These are phyloP conservation scores for Ogataea methanolica DNA, from an alignment of 805 yeast species.

Conservation along the genomic window DNA sequence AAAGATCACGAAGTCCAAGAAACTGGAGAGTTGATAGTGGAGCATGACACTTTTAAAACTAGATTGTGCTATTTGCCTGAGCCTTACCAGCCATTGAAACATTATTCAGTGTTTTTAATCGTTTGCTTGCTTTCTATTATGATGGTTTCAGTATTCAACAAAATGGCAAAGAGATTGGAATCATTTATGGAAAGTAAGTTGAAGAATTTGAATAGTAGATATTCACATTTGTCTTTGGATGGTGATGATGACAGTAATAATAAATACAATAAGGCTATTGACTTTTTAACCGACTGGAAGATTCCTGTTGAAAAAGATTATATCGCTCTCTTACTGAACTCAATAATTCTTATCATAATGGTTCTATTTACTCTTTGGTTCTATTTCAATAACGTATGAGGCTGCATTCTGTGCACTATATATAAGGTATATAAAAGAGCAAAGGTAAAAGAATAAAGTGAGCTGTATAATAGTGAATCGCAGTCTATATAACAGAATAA, in stretches of 20 bases:
- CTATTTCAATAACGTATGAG: constrained; percentile 17
- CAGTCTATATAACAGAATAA: no score
- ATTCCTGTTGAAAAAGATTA: constrained; percentile 10
- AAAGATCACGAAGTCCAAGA: constrained; percentile 9
- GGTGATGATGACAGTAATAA: no score
- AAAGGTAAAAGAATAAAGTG: no score
- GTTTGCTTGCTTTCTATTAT: constrained; percentile 16
- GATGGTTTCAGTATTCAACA: constrained; percentile 14
- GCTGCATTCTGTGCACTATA: no score
- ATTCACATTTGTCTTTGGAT: no score
- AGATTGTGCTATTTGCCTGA: constrained; percentile 29
- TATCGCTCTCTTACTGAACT: constrained; percentile 11
- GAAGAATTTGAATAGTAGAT: no score
- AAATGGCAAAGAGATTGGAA: constrained; percentile 6
- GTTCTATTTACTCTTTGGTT: constrained; percentile 9
- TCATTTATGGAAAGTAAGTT: no score
- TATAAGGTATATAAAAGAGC: no score
- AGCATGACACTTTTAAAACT: constrained; percentile 24
- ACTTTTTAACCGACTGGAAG: constrained; percentile 19
- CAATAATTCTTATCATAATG: not conserved
- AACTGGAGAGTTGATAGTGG: constrained; percentile 17
- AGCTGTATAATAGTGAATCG: no score
- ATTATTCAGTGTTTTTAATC: constrained; percentile 12
- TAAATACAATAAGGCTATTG: no score
- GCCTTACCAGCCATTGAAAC: constrained; percentile 18